Base-by-base conservation (phyloP, 2,329 filamentous ascomycete species). In the Aulographum hederae region DNA sequence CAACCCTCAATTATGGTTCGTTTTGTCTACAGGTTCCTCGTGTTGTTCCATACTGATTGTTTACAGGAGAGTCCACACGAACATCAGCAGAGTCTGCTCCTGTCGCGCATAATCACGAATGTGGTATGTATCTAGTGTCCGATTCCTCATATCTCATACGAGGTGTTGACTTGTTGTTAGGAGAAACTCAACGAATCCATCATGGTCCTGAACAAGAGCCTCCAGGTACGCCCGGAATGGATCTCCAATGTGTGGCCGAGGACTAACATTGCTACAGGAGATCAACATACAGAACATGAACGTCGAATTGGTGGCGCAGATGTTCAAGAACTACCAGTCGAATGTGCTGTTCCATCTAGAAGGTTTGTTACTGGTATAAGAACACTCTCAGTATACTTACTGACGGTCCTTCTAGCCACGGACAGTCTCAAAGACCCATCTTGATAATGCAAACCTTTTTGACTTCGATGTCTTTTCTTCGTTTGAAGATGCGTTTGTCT, bases 291-390 rank as follows among this genome's bases (percentile, higher is more conserved):
- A 93, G 47, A 98, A 95, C 53, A 94, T 95, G 84, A 92, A 98
- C 49, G 82, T 94, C 21, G 89, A 95, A 58, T 67, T 95, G 3
- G 89, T 95, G 4, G 85, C 86, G 1, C 86, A 95, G 51, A 98
- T 98, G 89, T 98, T 95, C 65, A 94, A 95, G 61, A 98, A 95
- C 57, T 98, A 98, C 52, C 85, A 94, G 53, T 93, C 84, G 8
- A 98, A 95, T 45, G 86, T 95, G 11, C 61, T 95, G 4, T 95
- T 98, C 52, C 89, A 98, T 46, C 66, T 98, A 4, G 89, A 95
- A 73, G 89, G 89, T 91, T 62, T 41, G 51, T 31, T 23, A 8
- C n/a, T n/a, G n/a, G n/a, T n/a, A n/a, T n/a, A n/a, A n/a, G n/a
- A n/a, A n/a, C n/a, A n/a, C n/a, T 26, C 8, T 29, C 5, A 30